phyloP scores from a whole-genome alignment of 1,139 yeast species.

The Spencermartinsiella ligniputridi region DNA sequence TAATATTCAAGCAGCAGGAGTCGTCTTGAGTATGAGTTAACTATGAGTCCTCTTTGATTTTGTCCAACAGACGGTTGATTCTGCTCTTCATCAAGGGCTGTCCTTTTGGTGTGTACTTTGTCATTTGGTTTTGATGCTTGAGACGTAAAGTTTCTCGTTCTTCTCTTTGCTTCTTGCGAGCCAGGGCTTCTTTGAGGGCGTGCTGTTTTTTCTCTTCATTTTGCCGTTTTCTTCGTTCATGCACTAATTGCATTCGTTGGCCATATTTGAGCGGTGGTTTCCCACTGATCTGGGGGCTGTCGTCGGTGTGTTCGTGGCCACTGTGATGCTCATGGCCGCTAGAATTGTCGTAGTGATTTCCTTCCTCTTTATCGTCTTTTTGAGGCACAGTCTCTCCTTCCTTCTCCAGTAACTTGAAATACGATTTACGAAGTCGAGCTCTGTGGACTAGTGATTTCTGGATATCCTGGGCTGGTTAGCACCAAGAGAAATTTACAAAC shows the following conservation, averaged over 20 bases:
- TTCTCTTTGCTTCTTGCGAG: slow-evolving; percentile 26
- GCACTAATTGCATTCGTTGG: slow-evolving; percentile 25
- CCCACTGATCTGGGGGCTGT: slow-evolving; percentile 29
- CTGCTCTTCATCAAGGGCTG: slow-evolving; percentile 93
- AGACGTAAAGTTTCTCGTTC: slow-evolving; percentile 39
- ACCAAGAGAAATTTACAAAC: neutral
- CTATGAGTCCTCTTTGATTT: slow-evolving; percentile 40
- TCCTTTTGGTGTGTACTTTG: slow-evolving; percentile 64
- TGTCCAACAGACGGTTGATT: slow-evolving; percentile 71
- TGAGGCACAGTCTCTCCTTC: slow-evolving; percentile 37
- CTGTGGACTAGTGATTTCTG: slow-evolving; percentile 72
- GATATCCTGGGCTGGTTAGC: slow-evolving; percentile 54
- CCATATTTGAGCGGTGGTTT: slow-evolving; percentile 30
- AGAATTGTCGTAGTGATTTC: too few species aligned
- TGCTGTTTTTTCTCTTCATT: slow-evolving; percentile 20
- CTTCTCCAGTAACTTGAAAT: slow-evolving; percentile 71
- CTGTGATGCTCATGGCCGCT: too few species aligned
- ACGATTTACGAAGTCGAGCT: slow-evolving; percentile 77
- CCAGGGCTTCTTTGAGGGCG: slow-evolving; percentile 21
- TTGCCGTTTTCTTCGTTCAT: slow-evolving; percentile 16
- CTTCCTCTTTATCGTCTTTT: slow-evolving; percentile 25
- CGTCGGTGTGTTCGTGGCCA: slow-evolving; percentile 45
- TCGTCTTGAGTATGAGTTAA: too few species aligned
- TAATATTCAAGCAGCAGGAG: too few species aligned
- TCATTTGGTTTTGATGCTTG: slow-evolving; percentile 44